These are phyloP conservation scores for Powellomyces hirtus DNA, from an alignment of 192 early-diverging fungal species.

Conservation along the genomic window DNA sequence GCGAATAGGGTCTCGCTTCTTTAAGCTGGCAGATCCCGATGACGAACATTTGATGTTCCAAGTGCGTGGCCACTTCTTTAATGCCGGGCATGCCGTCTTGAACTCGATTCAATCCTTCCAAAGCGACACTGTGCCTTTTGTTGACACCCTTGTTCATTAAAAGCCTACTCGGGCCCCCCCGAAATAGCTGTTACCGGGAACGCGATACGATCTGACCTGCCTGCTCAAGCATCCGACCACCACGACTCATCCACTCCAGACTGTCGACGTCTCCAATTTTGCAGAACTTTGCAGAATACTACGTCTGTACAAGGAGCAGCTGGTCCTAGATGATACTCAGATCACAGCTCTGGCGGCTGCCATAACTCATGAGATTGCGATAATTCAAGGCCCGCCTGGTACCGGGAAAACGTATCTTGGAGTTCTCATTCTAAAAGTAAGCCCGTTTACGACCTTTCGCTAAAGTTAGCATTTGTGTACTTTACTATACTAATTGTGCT, in stretches of 20 bases:
- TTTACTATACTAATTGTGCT: no score
- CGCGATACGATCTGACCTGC: neutral
- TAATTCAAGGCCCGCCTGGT: constrained; percentile 46
- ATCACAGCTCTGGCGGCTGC: constrained; percentile 45
- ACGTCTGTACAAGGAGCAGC: constrained; percentile 6
- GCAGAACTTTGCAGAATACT: neutral
- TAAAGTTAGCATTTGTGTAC: no score
- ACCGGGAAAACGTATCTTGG: constrained; percentile 12
- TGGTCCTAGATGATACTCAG: constrained; percentile 52
- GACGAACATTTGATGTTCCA: constrained; percentile 7
- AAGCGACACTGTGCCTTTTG: constrained; percentile 7
- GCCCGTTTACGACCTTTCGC: no score
- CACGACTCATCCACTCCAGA: neutral
- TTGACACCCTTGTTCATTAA: neutral
- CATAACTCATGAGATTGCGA: constrained; percentile 45
- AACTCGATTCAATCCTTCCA: neutral
- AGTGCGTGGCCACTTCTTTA: constrained; percentile 14
- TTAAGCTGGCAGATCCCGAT: neutral
- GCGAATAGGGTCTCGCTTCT: neutral
- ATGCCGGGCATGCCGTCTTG: constrained; percentile 6
- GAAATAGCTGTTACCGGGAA: constrained; percentile 11
- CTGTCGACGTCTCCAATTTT: neutral
- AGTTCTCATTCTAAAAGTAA: constrained; percentile 10
- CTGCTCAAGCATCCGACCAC: neutral
- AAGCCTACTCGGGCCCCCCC: neutral